phyloP scores from a whole-genome alignment of 164 flowering plant species.

The Umbilicus rupestris region DNA sequence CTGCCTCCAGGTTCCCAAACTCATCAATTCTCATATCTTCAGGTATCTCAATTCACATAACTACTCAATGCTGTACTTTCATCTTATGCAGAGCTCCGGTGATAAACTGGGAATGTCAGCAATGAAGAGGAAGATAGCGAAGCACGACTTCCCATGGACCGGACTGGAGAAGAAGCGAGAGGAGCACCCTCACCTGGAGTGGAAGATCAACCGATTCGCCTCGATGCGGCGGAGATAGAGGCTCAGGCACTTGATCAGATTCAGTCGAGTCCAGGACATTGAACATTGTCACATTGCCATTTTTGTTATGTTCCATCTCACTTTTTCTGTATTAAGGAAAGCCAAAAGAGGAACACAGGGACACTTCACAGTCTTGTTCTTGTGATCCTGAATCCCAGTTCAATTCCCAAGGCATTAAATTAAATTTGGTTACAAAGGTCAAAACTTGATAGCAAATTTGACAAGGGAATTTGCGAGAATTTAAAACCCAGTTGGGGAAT shows the following conservation, averaged over 20 bases:
- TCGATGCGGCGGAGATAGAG: constrained; percentile 24
- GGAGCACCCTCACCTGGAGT: constrained; percentile 30
- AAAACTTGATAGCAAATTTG: not conserved
- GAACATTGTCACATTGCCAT: not conserved
- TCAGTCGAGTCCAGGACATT: not conserved
- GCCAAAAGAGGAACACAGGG: too few species aligned
- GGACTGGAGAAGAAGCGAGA: constrained; percentile 21
- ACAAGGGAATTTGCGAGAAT: not conserved
- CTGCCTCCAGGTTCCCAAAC: constrained; percentile 48
- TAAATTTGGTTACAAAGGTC: not conserved
- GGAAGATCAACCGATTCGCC: constrained; percentile 50
- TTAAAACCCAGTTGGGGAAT: not conserved
- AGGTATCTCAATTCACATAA: not conserved
- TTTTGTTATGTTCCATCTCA: not conserved
- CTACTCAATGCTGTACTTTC: not conserved
- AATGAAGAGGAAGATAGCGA: constrained; percentile 48
- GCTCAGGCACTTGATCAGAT: not conserved
- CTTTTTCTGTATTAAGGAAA: too few species aligned
- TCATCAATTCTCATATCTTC: not conserved
- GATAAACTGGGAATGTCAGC: constrained; percentile 47
- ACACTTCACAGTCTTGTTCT: too few species aligned
- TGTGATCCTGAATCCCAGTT: too few species aligned
- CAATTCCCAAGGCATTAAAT: too few species aligned
- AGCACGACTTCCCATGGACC: constrained; percentile 57
- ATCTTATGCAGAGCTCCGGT: constrained; percentile 25